Evolutionary conservation across 495 filamentous ascomycete species (phyloP).

Genomic region (Xylaria cubensis): DNA sequence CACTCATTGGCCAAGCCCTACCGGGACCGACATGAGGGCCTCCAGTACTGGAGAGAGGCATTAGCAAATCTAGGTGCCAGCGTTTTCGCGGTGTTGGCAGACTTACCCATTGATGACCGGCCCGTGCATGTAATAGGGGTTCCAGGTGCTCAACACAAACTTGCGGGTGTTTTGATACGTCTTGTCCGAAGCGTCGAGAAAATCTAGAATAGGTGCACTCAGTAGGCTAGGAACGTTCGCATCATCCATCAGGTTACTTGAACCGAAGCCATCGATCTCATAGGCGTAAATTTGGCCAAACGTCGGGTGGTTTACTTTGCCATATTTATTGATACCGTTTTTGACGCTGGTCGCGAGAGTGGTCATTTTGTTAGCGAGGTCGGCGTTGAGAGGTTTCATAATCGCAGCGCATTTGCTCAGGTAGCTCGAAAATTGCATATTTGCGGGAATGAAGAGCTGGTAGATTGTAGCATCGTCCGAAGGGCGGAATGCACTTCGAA

Average conservation of each 20-base stretch:
- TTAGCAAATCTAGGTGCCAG: conserved; percentile 30
- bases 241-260: conserved; percentile 71
- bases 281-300: conserved; percentile 65
- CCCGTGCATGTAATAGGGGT: conserved; percentile 67
- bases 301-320: conserved; percentile 51
- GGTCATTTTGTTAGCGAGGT: conserved; percentile 57
- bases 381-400: conserved; percentile 50
- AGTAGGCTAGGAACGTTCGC: conserved; percentile 68
- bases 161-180: conserved; percentile 63
- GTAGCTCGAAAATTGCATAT: conserved; percentile 72
- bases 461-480: conserved; percentile 66
- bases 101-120: conserved; percentile 61
- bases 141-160: conserved; percentile 59
- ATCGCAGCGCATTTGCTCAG: conserved; percentile 57
- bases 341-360: conserved; percentile 54
- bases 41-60: conserved; percentile 60
- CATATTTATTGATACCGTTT: conserved; percentile 56
- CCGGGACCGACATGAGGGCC: conserved; percentile 61
- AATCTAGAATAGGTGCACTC: conserved; percentile 61
- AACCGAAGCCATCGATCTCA: conserved; percentile 66
- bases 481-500: conserved; percentile 68
- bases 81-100: conserved; percentile 22
- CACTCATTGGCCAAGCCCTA: conserved; percentile 64
- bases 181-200: conserved; percentile 52
- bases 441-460: conserved; percentile 67